These are phyloP conservation scores for Aureobasidium uvarum DNA, from an alignment of 2,329 filamentous ascomycete genomes.

Conservation along the genomic window DNA sequence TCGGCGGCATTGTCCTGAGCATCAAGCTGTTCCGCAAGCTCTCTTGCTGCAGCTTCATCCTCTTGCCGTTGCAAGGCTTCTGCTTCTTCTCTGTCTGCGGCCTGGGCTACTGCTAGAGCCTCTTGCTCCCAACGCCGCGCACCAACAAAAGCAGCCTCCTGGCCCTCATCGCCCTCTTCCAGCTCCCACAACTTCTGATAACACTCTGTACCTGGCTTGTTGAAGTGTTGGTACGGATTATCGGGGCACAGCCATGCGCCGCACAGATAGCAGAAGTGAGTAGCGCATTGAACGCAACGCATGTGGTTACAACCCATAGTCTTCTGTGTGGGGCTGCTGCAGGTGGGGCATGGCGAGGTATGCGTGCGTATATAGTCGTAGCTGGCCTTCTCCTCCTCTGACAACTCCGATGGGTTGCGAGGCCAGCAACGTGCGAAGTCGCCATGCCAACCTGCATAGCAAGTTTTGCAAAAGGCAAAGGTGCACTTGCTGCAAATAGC, in stretches of 20 bases:
- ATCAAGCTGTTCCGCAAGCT: slow-evolving; percentile 32
- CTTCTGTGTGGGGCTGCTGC: slow-evolving; percentile 81
- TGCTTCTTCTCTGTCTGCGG: slow-evolving; percentile 38
- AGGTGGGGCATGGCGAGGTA: slow-evolving; percentile 87
- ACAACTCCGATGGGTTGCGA: slow-evolving; percentile 66
- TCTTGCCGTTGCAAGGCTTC: slow-evolving; percentile 37
- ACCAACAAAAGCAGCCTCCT: slow-evolving; percentile 46
- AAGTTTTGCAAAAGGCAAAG: slow-evolving; percentile 83
- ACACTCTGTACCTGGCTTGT: slow-evolving; percentile 65
- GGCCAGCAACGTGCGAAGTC: slow-evolving; percentile 72
- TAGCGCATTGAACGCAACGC: slow-evolving; percentile 84
- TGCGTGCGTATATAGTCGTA: slow-evolving; percentile 78
- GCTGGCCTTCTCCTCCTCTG: slow-evolving; percentile 80
- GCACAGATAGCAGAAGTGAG: slow-evolving; percentile 95
- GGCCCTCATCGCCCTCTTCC: slow-evolving; percentile 68
- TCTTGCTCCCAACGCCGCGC: slow-evolving; percentile 46
- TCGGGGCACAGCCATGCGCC: slow-evolving; percentile 75
- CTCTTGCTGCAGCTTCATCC: slow-evolving; percentile 43
- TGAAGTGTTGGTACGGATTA: slow-evolving; percentile 90
- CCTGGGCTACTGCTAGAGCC: slow-evolving; percentile 39
- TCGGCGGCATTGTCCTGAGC: not conserved
- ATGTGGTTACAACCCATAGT: slow-evolving; percentile 96
- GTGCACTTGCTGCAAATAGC: slow-evolving; percentile 84
- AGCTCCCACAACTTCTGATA: slow-evolving; percentile 89
- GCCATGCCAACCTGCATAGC: slow-evolving; percentile 85